A percentile compares a stretch with the other conserved stretches of the same genome.
phyloP scores from a whole-genome alignment of 257 asterid species.

The Craterostigma plantagineum region DNA sequence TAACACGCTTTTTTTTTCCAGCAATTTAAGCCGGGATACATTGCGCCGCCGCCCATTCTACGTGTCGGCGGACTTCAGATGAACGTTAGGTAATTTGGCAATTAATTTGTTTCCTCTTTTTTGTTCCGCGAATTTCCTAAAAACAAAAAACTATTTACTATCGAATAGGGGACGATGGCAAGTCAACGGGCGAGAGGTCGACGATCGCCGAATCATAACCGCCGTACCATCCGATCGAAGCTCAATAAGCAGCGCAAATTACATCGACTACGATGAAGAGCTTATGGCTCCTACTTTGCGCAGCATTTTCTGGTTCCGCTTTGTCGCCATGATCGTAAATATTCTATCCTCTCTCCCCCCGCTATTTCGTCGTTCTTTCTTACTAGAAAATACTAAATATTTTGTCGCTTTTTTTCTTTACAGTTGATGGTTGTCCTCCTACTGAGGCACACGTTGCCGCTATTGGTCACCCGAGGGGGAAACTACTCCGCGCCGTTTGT shows the following conservation, averaged over 20 bases:
- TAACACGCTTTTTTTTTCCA: slow-evolving; percentile 18
- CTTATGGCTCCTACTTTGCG: slow-evolving; percentile 32
- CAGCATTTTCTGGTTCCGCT: slow-evolving; percentile 66
- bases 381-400: too few species aligned
- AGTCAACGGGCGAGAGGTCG: slow-evolving; percentile 54
- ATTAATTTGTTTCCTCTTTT: background rate
- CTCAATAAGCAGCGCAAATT: slow-evolving; percentile 29
- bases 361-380: too few species aligned
- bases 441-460: slow-evolving; percentile 68
- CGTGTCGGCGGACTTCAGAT: slow-evolving; percentile 65
- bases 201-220: slow-evolving; percentile 57
- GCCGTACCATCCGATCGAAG: slow-evolving; percentile 59
- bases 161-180: slow-evolving; percentile 84
- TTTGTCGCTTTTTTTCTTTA: background rate
- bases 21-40: slow-evolving; percentile 85
- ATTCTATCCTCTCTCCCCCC: too few species aligned
- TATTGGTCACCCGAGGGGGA: slow-evolving; percentile 48
- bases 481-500: slow-evolving; percentile 49
- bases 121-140: background rate
- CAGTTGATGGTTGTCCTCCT: slow-evolving; percentile 84
- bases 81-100: slow-evolving; percentile 64
- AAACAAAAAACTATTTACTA: slow-evolving; percentile 6
- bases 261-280: slow-evolving; percentile 28
- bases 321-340: slow-evolving; percentile 63
- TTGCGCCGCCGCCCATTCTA: slow-evolving; percentile 84